Evolutionary conservation across 495 filamentous ascomycete species (phyloP).

Genomic region (Poronia punctata): DNA sequence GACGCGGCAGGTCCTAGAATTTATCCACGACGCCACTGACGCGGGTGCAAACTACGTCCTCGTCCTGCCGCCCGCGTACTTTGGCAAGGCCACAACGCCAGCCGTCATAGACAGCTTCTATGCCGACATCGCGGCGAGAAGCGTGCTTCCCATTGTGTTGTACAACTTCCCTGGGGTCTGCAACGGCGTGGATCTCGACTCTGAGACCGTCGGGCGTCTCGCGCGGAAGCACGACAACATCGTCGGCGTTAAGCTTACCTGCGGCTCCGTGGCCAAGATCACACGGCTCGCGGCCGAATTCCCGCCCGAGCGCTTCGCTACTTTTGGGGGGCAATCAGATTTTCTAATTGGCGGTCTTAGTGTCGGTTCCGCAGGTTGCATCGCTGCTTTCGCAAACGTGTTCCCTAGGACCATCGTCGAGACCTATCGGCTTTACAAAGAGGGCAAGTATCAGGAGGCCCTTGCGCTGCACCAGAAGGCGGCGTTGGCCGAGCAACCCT

Average conservation of each 20-base stretch:
- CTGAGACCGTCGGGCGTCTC: conserved; percentile 50
- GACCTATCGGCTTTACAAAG: conserved; percentile 47
- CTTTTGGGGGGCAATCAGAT: conserved; percentile 64
- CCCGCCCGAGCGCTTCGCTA: conserved; percentile 47
- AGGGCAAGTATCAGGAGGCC: conserved; percentile 46
- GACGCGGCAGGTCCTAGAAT: conserved; percentile 55
- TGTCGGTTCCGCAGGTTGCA: conserved; percentile 56
- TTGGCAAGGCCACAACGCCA: conserved; percentile 52
- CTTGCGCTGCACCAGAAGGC: conserved; percentile 47
- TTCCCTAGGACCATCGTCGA: conserved; percentile 50
- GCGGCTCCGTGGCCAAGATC: conserved; percentile 60
- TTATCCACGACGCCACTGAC: conserved; percentile 47
- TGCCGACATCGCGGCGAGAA: conserved; percentile 45
- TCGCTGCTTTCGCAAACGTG: conserved; percentile 61
- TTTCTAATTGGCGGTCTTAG: conserved; percentile 58
- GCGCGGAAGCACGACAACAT: conserved; percentile 40
- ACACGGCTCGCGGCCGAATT: conserved; percentile 46
- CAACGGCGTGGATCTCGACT: conserved; percentile 64
- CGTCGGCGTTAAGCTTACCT: conserved; percentile 62
- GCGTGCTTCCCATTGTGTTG: conserved; percentile 52
- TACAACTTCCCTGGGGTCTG: conserved; percentile 71
- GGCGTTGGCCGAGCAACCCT: conserved; percentile 45
- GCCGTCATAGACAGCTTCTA: conserved; percentile 56
- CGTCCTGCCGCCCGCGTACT: conserved; percentile 59
- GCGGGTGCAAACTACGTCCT: conserved; percentile 56